Percentiles rank a stretch among this genome's conserved stretches.
Evolutionary conservation across 345 rosid species (phyloP).

Genomic region (Raphanus sativus): DNA sequence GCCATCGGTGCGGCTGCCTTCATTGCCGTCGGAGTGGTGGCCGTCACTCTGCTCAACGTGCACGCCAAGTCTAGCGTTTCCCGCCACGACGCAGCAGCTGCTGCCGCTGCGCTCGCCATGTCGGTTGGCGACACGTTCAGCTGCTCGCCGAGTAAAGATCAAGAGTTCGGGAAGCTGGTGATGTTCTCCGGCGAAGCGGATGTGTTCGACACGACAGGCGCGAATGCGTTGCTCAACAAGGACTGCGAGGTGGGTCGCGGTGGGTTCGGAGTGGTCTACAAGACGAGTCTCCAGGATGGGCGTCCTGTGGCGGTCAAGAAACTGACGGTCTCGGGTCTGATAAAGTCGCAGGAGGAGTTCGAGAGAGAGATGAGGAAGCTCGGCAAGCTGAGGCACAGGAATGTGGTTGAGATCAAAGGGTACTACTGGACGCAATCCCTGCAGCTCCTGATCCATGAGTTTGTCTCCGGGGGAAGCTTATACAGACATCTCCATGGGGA

Average conservation of each 20-base stretch:
- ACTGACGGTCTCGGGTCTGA: conserved; percentile 71
- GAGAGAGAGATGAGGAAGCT: conserved; percentile 78
- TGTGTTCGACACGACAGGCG: conserved; percentile 72
- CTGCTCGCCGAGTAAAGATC: conserved; percentile 72
- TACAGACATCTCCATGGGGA: conserved; percentile 72
- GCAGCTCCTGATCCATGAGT: conserved; percentile 85
- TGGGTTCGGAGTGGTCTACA: conserved; percentile 94
- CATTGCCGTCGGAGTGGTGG: conserved; percentile 83
- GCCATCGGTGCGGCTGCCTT: conserved; percentile 94
- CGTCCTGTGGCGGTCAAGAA: conserved; percentile 91
- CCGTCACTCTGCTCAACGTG: conserved; percentile 75
- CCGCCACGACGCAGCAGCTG: conserved; percentile 51
- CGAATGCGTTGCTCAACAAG: conserved; percentile 85
- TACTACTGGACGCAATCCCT: conserved; percentile 91
- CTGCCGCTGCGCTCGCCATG: conserved; percentile 51
- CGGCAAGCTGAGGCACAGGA: conserved; percentile 72
- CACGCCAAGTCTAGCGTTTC: conserved; percentile 64
- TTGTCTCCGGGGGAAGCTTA: conserved; percentile 68
- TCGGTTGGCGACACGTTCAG: conserved; percentile 79
- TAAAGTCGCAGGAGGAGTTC: conserved; percentile 89
- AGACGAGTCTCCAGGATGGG: conserved; percentile 70
- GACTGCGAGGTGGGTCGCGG: conserved; percentile 98
- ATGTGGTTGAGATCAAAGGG: conserved; percentile 82
- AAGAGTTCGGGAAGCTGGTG: conserved; percentile 88
- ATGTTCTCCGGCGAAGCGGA: conserved; percentile 91